These are phyloP conservation scores for Blastobotrys ciferrii DNA, from an alignment of 1,139 yeast species.

Conservation along the genomic window DNA sequence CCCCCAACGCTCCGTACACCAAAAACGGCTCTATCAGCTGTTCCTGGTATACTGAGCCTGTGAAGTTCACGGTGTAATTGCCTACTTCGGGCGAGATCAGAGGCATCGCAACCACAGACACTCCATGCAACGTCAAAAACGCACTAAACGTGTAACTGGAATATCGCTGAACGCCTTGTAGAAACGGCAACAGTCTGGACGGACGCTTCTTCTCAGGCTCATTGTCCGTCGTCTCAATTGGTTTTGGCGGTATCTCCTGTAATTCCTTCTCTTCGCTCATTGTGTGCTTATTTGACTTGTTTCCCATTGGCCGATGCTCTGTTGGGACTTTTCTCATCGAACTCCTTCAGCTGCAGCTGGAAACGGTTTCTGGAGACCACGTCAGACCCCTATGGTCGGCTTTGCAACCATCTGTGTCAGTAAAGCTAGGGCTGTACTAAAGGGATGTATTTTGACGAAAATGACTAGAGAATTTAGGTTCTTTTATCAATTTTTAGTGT, in stretches of 20 bases:
- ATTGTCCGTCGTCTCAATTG: constrained; percentile 9
- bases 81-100: constrained; percentile 47
- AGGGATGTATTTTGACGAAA: too few relatives aligned
- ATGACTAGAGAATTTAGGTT: too few relatives aligned
- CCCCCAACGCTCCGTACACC: constrained; percentile 47
- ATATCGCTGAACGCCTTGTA: constrained; percentile 49
- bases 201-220: not conserved
- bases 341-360: too few relatives aligned
- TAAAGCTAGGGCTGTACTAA: too few relatives aligned
- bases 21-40: constrained; percentile 49
- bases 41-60: constrained; percentile 60
- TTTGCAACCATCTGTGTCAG: too few relatives aligned
- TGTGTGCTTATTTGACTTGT: not conserved
- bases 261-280: constrained; percentile 7
- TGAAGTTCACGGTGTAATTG: constrained; percentile 58
- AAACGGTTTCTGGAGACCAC: too few relatives aligned
- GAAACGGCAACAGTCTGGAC: constrained; percentile 9
- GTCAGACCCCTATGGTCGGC: too few relatives aligned
- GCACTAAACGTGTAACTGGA: constrained; percentile 58
- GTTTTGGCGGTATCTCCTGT: constrained; percentile 17
- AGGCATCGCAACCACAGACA: constrained; percentile 58
- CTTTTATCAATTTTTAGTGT: too few relatives aligned
- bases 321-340: not conserved
- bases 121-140: constrained; percentile 58
- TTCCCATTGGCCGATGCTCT: not conserved